Evolutionary conservation across 1,284 basidiomycete genomes (phyloP), one percentile per base, ranked within the genome.

Genomic region (Tilletia horrida): DNA sequence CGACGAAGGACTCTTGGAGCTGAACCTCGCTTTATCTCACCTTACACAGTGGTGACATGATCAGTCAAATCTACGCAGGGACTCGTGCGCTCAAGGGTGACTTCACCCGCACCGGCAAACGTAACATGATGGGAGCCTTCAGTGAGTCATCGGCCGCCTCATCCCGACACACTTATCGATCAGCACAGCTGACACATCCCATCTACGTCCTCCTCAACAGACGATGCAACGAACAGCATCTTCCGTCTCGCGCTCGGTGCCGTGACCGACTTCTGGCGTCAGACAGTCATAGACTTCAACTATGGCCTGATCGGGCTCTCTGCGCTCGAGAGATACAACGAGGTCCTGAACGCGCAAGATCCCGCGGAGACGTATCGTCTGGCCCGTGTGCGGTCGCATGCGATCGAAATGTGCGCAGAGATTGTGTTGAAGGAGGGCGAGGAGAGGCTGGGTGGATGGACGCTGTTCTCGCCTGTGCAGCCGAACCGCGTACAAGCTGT

Each of bases 71-170:
- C 68, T 79, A 79, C 62, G 76, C 77, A 18, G 77, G 77, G 57
- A 76, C 92, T 0, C 91, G 91, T 63, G 92, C 92, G 21, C 85
- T 97, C 62, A 97, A 97, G 88, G 92, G 93, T n/a, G 93, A 96
- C 83, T 97, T 93, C 78, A 95, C 93, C 0, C 64, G 77, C 2
- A 97, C 94, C 0, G 95, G 95, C 35, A 95, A 92, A 83, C 88
- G 95, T 23, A 94, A 97, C 81, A 84, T 96, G 29, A 86, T 87
- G 45, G 95, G 95, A 1, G 87, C 97, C 84, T 76, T 78, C 64
- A 70, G 45, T 50, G 29, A 40, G n/a, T 23, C 29, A 21, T 31
- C 1, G 11, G 8, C 21, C 13, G 44, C 1, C 21, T 25, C 25
- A 44, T 18, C 35, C 6, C 4, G 35, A 40, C 4, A 40, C 4